Conservation (phyloP, 2,329 filamentous ascomycete species). For the Microcyclospora pomicola region DNA sequence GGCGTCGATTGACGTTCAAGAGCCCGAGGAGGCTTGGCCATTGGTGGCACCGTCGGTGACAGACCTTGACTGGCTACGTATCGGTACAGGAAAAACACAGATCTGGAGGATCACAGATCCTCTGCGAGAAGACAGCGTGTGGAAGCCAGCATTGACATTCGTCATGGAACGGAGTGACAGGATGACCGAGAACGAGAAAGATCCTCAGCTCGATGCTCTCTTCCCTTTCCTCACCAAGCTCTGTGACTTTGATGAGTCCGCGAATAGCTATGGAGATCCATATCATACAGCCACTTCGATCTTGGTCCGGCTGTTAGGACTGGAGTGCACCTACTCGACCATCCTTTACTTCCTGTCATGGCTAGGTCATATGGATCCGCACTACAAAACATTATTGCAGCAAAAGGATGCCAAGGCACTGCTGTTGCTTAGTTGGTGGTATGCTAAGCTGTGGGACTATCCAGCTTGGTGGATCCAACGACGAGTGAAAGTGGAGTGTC, state of each 20-base stretch:
- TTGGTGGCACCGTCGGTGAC: slow-evolving; percentile 28
- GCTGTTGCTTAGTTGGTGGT: slow-evolving; percentile 45
- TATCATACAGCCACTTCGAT: slow-evolving; percentile 20
- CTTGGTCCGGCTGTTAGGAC: slow-evolving; percentile 26
- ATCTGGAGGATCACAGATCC: slow-evolving; percentile 41
- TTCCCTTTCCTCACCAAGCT: slow-evolving; percentile 9
- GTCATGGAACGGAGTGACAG: slow-evolving; percentile 3
- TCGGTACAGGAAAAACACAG: slow-evolving; percentile 42
- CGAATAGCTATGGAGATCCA: slow-evolving; percentile 7
- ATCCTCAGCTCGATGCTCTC: slow-evolving; percentile 8
- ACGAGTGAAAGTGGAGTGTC: slow-evolving; percentile 36
- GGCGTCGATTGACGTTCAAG: slow-evolving; percentile 29
- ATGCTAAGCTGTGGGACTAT: slow-evolving; percentile 32
- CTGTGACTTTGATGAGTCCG: slow-evolving; percentile 11
- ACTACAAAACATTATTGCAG: slow-evolving; percentile 34
- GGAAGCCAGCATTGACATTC: slow-evolving; percentile 22
- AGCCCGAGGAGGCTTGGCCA: slow-evolving; percentile 42
- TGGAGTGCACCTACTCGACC: slow-evolving; percentile 27
- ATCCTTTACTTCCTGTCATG: slow-evolving; percentile 36
- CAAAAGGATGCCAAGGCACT: slow-evolving; percentile 40
- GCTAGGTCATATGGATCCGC: slow-evolving; percentile 30
- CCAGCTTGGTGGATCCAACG: slow-evolving; percentile 37
- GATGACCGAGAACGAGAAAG: neutral
- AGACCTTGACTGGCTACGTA: slow-evolving; percentile 46
- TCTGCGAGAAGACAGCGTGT: slow-evolving; percentile 34